Base-by-base conservation (phyloP, 2,329 filamentous ascomycete genomes). In the Mariannaea elegans region DNA sequence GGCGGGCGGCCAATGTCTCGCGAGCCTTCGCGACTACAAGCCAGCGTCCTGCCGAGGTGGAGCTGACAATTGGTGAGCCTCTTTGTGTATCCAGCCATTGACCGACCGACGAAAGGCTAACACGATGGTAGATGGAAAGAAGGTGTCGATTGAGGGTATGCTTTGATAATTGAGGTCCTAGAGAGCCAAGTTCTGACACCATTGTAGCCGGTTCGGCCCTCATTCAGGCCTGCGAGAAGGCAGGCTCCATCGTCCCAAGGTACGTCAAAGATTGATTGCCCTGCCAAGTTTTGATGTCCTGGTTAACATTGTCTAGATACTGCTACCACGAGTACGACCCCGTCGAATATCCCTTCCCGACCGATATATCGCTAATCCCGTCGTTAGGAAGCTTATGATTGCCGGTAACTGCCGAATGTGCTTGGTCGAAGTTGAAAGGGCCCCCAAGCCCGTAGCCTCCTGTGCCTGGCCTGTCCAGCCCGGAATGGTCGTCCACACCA, bases 401-500 rank as follows among this genome's bases (percentile, higher is more conserved):
- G 95, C 95, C 74, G 95, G 95, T 80, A 99, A 98, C 82, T 99
- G 95, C 80, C 93, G 95, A 83, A 99, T 99, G 95, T 99, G 95
- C 81, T 83, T 99, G 75, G 95, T 99, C 75, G 95, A 99, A 84
- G 95, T 99, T 69, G 95, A 98, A 82, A 88, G 89, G 80, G 92
- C 93, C 62, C 95, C 95, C 60, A 99, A 99, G 82, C 95, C 95
- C 61, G 94, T 98, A 57, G 95, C 95, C 72, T 99, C 95, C 64
- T 99, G 95, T 80, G 95, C 95, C 71, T 99, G 95, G 95, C 95
- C 95, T 51, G 95, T 98, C 69, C 94, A 97, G 79, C 92, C 95
- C 56, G 95, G 95, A 63, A 99, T 99, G 95, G 93, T 97, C 51
- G 95, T 99, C 73, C 97, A 98, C 87, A 99, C 95, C 65, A 93